Evolutionary conservation across 2,329 filamentous ascomycete species (phyloP).

Genomic region (Sclerotiophoma versabilis): DNA sequence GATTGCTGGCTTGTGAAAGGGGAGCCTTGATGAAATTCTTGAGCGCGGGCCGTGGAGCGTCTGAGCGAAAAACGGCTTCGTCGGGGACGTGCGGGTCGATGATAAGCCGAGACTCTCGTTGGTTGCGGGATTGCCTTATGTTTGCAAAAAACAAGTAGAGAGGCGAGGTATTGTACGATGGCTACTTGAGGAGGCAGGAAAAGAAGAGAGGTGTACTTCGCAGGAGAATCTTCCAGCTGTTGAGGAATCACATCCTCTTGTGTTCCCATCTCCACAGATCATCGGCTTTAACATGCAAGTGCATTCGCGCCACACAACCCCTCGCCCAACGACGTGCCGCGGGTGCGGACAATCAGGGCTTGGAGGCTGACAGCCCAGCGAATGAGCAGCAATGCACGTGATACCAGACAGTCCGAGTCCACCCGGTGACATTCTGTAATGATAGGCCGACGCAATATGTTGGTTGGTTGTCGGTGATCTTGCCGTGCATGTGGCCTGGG

Average conservation of each 20-base stretch:
- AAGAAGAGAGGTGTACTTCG: background rate
- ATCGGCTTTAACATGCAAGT: conserved; percentile 7
- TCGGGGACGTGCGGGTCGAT: conserved; percentile 17
- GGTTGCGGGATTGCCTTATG: conserved; percentile 3
- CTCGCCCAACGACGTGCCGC: conserved; percentile 8
- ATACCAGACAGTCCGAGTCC: conserved; percentile 1
- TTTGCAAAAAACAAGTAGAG: background rate
- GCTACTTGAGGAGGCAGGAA: background rate
- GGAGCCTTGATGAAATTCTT: conserved; percentile 22
- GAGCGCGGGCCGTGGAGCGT: conserved; percentile 18
- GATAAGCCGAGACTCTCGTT: conserved; percentile 14
- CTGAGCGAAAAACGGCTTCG: conserved; percentile 18
- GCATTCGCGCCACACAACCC: conserved; percentile 10
- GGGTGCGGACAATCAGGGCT: background rate
- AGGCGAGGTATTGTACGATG: background rate
- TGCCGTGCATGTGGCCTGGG: background rate
- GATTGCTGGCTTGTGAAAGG: conserved; percentile 16
- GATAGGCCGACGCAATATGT: background rate
- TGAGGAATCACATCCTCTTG: background rate
- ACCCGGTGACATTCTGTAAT: conserved; percentile 10
- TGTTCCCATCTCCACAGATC: conserved; percentile 13
- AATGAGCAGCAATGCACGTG: conserved; percentile 3
- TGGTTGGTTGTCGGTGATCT: conserved; percentile 12
- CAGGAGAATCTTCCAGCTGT: conserved; percentile 12
- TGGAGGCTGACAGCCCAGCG: background rate